Conservation (phyloP, 2,329 filamentous ascomycete species). For the Huntiella bhutanensis region DNA sequence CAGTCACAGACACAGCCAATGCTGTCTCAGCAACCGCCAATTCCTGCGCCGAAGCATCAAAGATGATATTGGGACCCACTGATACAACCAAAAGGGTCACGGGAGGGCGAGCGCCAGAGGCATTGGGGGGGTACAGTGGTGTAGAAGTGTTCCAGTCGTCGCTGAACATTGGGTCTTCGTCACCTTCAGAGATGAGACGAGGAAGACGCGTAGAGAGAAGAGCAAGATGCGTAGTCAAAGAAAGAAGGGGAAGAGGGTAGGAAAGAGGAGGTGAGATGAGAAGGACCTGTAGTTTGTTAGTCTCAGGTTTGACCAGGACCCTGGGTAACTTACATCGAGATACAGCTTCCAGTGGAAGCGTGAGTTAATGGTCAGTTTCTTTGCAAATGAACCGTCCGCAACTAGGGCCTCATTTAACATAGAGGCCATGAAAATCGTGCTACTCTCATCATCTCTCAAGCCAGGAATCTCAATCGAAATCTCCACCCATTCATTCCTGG, state of each 20-base stretch:
- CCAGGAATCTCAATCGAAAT: slow-evolving; percentile 84
- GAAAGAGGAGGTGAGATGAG: slow-evolving; percentile 84
- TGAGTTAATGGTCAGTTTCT: slow-evolving; percentile 66
- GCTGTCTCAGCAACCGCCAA: slow-evolving; percentile 82
- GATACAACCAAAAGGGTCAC: slow-evolving; percentile 81
- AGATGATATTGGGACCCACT: slow-evolving; percentile 74
- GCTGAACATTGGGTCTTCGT: slow-evolving; percentile 94
- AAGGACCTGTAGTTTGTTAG: slow-evolving; percentile 43
- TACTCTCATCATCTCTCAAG: slow-evolving; percentile 72
- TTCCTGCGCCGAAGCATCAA: slow-evolving; percentile 82
- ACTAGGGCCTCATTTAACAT: slow-evolving; percentile 81
- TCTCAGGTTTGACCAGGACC: not conserved
- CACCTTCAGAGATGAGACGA: slow-evolving; percentile 65
- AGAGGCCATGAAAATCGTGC: slow-evolving; percentile 68
- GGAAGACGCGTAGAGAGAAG: slow-evolving; percentile 76
- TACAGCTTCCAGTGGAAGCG: slow-evolving; percentile 95
- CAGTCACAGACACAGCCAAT: slow-evolving; percentile 63
- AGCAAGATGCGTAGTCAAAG: slow-evolving; percentile 81
- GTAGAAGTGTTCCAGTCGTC: slow-evolving; percentile 86
- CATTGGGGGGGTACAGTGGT: slow-evolving; percentile 46
- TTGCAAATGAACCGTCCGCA: slow-evolving; percentile 47
- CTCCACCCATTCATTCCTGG: slow-evolving; percentile 60
- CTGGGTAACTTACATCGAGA: slow-evolving; percentile 48
- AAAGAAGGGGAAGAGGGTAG: slow-evolving; percentile 82
- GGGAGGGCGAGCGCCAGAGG: slow-evolving; percentile 41